Conservation (phyloP, 108 stramenopile species). For the Pelagomonas calceolata region DNA sequence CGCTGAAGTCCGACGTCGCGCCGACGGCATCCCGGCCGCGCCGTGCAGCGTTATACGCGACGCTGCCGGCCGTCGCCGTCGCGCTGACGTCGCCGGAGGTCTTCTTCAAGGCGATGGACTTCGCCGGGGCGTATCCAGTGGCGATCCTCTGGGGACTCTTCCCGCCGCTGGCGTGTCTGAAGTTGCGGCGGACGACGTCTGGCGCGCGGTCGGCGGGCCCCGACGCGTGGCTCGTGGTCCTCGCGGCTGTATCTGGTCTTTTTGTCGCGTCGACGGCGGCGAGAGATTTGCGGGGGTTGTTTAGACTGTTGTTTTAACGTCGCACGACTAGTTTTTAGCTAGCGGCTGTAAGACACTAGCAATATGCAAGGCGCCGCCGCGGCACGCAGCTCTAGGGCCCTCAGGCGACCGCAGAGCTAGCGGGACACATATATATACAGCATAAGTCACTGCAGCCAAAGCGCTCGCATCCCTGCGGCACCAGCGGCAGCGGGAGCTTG, state of each 20-base stretch:
- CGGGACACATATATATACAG: too few relatives aligned
- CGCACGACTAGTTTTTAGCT: too few relatives aligned
- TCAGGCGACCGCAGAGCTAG: too few relatives aligned
- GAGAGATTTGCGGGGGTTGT: too few relatives aligned
- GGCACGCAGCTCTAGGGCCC: too few relatives aligned
- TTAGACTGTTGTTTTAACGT: too few relatives aligned
- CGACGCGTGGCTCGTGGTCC: not conserved
- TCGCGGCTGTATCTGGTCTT: not conserved
- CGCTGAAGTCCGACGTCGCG: not conserved
- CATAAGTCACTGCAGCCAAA: too few relatives aligned
- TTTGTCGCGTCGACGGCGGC: not conserved
- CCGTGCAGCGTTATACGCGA: not conserved
- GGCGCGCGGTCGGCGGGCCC: not conserved
- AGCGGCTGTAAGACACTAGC: too few relatives aligned
- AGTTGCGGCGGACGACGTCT: not conserved
- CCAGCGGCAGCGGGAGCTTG: too few relatives aligned
- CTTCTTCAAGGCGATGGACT: not conserved
- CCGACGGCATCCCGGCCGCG: not conserved
- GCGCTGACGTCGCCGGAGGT: not conserved
- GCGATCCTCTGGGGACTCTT: not conserved
- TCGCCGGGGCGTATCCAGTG: not conserved
- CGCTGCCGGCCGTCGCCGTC: not conserved
- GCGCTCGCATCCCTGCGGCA: too few relatives aligned
- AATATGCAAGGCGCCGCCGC: too few relatives aligned
- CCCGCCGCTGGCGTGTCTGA: not conserved